These are phyloP conservation scores for Ogataea methylovora DNA, from an alignment of 805 yeast genomes.

Conservation along the genomic window DNA sequence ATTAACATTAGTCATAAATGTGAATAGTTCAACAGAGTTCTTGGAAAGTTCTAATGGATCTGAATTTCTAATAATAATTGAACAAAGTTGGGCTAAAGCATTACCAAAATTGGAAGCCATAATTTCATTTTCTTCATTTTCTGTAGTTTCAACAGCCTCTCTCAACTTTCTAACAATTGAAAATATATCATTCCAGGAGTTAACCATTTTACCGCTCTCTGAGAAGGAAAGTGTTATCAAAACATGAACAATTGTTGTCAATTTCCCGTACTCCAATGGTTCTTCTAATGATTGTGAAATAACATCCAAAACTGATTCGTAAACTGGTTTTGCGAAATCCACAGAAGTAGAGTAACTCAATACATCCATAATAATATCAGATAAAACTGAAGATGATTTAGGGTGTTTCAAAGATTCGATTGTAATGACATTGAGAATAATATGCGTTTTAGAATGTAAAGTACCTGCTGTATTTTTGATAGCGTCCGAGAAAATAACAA, in stretches of 20 bases:
- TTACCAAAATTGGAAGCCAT: slow-evolving; percentile 13
- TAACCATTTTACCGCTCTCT: slow-evolving; percentile 61
- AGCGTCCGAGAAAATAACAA: slow-evolving; percentile 62
- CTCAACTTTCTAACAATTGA: slow-evolving; percentile 9
- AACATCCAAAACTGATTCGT: slow-evolving; percentile 23
- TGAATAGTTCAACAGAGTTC: slow-evolving; percentile 36
- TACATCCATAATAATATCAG: slow-evolving; percentile 50
- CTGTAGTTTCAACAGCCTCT: not conserved
- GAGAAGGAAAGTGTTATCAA: slow-evolving; percentile 48
- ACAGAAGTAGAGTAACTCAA: slow-evolving; percentile 41
- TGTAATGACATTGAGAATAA: slow-evolving; percentile 36
- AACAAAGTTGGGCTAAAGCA: slow-evolving; percentile 35
- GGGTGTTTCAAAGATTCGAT: slow-evolving; percentile 13
- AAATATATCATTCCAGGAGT: slow-evolving; percentile 37
- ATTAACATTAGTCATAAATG: slow-evolving; percentile 27
- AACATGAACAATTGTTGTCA: slow-evolving; percentile 30
- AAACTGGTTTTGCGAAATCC: slow-evolving; percentile 40
- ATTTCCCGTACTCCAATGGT: slow-evolving; percentile 3
- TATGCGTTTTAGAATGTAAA: slow-evolving; percentile 63
- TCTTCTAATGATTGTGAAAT: slow-evolving; percentile 8
- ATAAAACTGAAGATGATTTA: slow-evolving; percentile 34
- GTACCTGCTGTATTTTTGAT: slow-evolving; percentile 64
- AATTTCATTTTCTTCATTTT: slow-evolving; percentile 6
- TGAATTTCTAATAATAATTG: slow-evolving; percentile 49
- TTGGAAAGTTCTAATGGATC: slow-evolving; percentile 37